Percentiles rank a stretch among this genome's conserved stretches.
phyloP scores from a whole-genome alignment of 1,139 yeast genomes.

The Debaryomycetaceae sp. region DNA sequence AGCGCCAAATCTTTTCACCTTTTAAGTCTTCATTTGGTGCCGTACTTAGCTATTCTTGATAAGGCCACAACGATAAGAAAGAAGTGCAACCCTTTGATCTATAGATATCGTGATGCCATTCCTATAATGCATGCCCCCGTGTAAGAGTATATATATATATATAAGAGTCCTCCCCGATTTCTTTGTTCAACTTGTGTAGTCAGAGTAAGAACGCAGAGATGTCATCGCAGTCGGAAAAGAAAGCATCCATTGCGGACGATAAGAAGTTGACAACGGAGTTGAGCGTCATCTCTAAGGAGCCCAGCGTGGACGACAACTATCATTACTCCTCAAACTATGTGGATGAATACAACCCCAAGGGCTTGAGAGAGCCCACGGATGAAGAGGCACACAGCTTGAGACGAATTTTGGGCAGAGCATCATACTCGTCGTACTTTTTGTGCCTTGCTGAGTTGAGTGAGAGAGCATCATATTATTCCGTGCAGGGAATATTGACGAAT shows the following conservation, averaged over 20 bases:
- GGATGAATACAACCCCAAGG: conserved; percentile 32
- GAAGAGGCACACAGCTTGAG: conserved; percentile 47
- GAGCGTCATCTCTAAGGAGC: not conserved
- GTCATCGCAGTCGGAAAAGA: no score
- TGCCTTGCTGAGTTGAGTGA: conserved; percentile 46
- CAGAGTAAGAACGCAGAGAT: no score
- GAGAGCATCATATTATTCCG: conserved; percentile 45
- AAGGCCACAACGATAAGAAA: no score
- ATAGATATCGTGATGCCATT: no score
- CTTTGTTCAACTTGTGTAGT: no score
- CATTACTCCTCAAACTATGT: conserved; percentile 20
- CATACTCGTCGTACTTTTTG: conserved; percentile 26
- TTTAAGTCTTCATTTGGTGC: no score
- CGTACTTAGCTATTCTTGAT: no score
- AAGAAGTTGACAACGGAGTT: not conserved
- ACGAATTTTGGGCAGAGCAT: conserved; percentile 28
- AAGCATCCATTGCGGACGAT: not conserved
- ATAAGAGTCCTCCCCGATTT: no score
- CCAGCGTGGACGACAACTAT: not conserved
- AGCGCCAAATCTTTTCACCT: no score
- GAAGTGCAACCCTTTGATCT: no score
- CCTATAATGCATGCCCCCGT: no score
- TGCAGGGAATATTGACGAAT: conserved; percentile 39
- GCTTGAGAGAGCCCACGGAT: conserved; percentile 32
- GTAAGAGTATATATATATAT: no score